Evolutionary conservation across 2,329 filamentous ascomycete genomes (phyloP), one percentile per base, ranked within the genome.

Genomic region (Lasiodiplodia hormozganensis): DNA sequence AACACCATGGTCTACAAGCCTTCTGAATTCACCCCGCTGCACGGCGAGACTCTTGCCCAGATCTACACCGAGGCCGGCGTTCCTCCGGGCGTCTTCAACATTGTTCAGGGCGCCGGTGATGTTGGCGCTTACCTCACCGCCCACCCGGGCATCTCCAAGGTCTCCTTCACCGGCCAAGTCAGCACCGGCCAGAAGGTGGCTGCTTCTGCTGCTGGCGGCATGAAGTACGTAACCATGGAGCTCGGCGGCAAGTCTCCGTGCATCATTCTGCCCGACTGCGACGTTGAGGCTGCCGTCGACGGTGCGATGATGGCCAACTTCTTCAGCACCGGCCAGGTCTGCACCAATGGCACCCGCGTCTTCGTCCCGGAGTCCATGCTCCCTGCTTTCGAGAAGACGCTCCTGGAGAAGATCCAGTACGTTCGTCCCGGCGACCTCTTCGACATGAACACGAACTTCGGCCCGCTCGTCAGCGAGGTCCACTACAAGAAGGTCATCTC

Each of bases 281-380:
- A 93, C 64, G 79, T 95, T 23, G 89, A 92, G 56, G 88, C 88
- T 74, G 94, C 94, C n/a, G 94, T 93, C 40, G 90, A 97, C 75
- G 91, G 92, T 36, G 93, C 93, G 71, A 94, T 97, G 91, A 93
- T 96, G 85, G 94, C 93, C 74, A 97, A 97, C 80, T 97, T 97
- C 82, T 97, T 92, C 85, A 94, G 91, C 72, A 92, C 92, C 0
- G 94, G 94, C 36, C 94, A 97, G 80, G 93, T 97, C 62, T 97
- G 94, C 85, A 97, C 94, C 62, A 97, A 97, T 78, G 94, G 94
- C 62, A 97, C 94, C 1, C 86, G 94, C 12, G 93, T 97, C 40
- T 97, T 97, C 77, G 86, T 97, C 2, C 93, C 91, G 0, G 81
- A 85, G 40, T 77, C 81, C 47, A 85, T 93, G 78, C 89, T 94